Evolutionary conservation across 176 grass and related monocot genomes (phyloP), one percentile per base, ranked within the genome.

Genomic region (Phragmites australis): DNA sequence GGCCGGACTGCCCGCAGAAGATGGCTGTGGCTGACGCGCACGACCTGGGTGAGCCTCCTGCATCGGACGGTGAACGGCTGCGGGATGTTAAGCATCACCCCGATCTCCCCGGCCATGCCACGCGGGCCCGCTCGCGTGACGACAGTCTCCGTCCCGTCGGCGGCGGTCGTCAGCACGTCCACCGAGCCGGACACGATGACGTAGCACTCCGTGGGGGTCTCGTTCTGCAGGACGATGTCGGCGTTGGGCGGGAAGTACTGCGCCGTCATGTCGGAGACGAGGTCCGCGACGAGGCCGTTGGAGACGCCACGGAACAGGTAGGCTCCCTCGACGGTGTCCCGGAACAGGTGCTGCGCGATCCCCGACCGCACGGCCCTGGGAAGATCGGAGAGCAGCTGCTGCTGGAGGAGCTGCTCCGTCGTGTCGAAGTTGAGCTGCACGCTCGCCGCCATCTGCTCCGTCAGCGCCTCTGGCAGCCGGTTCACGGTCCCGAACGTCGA

Each of bases 231-330:
- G 47, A 93, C 44, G 26, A 90, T 76, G 77, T 90, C 85, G 2
- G 77, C 68, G 55, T 90, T 90, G 1, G 91, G 87, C 0, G 87
- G 50, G 16, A 90, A 90, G 30, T 80, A 85, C 83, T 93, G 81
- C 0, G 67, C 85, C 22, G 70, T 68, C 81, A 90, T 69, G 41
- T 89, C 83, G 0, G 83, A 76, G 31, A 90, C 90, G 32, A 93
- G 73, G 46, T 88, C 82, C 51, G 72, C 22, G 65, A 88, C 30
- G 82, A 85, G 71, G 23, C 53, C 64, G 46, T 32, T 2, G 19
- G 91, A 90, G 68, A 76, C 65, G 2, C 85, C 88, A 18, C 60
- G 70, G 49, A 90, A 90, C 5, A 93, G 74, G 88, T 93, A 93
- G 30, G 67, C 70, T 6, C 26, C 26, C 50, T 65, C 19, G 2